A percentile compares a stretch with the other conserved stretches of the same genome.
phyloP scores from a whole-genome alignment of 2,329 filamentous ascomycete genomes.

The Zymoseptoria pseudotritici region DNA sequence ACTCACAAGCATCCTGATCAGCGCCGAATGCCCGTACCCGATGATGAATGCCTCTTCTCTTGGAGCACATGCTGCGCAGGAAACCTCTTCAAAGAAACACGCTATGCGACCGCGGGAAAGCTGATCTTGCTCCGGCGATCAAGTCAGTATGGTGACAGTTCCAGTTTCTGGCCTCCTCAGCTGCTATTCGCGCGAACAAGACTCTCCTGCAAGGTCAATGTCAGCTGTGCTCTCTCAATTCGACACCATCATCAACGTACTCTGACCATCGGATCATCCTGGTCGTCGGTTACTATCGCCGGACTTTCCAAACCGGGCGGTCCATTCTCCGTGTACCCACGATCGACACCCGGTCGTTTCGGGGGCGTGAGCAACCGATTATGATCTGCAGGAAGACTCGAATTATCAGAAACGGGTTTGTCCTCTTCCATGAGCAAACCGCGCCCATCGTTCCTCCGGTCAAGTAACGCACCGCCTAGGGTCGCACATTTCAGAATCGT shows the following conservation, averaged over 20 bases:
- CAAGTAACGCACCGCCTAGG: slow-evolving; percentile 72
- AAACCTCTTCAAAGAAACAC: background rate
- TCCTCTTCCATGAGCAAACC: slow-evolving; percentile 19
- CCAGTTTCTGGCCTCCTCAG: slow-evolving; percentile 8
- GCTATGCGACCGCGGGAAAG: background rate
- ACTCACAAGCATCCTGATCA: background rate
- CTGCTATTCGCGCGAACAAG: slow-evolving; percentile 24
- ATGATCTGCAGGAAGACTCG: slow-evolving; percentile 14
- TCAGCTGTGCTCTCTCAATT: slow-evolving; percentile 3
- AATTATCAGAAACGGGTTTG: slow-evolving; percentile 17
- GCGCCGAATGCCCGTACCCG: background rate
- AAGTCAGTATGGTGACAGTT: background rate
- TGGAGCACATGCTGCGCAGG: background rate
- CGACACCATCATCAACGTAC: slow-evolving; percentile 34
- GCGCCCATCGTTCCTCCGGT: slow-evolving; percentile 54
- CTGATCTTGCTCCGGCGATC: background rate
- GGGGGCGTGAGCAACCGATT: slow-evolving; percentile 20
- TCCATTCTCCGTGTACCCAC: slow-evolving; percentile 64
- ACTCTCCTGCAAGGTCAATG: slow-evolving; percentile 15
- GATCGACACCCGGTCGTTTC: slow-evolving; percentile 47
- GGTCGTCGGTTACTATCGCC: slow-evolving; percentile 51
- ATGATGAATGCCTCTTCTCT: background rate
- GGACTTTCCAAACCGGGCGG: slow-evolving; percentile 57
- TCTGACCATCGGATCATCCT: slow-evolving; percentile 53
- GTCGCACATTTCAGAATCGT: slow-evolving; percentile 96